Evolutionary conservation across 1,284 basidiomycete genomes (phyloP).

Genomic region (Phaffia rhodozyma): DNA sequence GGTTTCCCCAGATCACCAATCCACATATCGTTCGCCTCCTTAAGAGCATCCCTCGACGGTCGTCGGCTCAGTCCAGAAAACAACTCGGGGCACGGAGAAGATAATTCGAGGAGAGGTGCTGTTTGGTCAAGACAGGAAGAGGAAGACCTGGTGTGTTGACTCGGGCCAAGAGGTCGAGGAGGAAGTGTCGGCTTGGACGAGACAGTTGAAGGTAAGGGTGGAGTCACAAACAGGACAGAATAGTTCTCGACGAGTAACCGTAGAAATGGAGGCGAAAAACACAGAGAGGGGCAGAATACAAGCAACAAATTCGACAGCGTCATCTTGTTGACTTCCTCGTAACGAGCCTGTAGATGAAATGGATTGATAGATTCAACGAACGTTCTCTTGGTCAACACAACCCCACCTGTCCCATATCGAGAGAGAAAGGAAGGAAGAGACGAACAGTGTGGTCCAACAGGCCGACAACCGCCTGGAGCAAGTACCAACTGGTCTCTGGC

Average conservation of each 20-base stretch:
- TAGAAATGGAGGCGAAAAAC: conserved; percentile 61
- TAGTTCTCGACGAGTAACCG: conserved; percentile 52
- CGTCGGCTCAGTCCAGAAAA: background rate
- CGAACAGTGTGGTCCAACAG: conserved; percentile 12
- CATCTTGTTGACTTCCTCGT: conserved; percentile 59
- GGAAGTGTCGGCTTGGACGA: background rate
- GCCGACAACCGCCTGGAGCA: conserved; percentile 33
- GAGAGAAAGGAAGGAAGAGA: background rate
- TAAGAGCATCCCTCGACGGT: no score
- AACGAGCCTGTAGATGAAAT: conserved; percentile 34
- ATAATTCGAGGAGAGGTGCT: background rate
- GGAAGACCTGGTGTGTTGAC: background rate
- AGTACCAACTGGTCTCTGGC: conserved; percentile 34
- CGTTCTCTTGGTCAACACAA: conserved; percentile 7
- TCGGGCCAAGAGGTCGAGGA: background rate
- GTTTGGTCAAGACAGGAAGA: background rate
- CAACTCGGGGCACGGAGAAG: background rate
- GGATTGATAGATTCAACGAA: background rate
- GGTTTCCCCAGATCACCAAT: background rate
- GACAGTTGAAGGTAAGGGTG: background rate
- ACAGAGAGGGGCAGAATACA: conserved; percentile 66
- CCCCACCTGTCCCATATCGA: conserved; percentile 5
- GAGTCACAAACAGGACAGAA: conserved; percentile 14
- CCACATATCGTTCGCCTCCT: no score
- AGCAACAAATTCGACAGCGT: conserved; percentile 64